A percentile compares a stretch with the other conserved stretches of the same genome.
Evolutionary conservation across 768 basidiomycete species (phyloP).

Genomic region (Gautieria morchelliformis): DNA sequence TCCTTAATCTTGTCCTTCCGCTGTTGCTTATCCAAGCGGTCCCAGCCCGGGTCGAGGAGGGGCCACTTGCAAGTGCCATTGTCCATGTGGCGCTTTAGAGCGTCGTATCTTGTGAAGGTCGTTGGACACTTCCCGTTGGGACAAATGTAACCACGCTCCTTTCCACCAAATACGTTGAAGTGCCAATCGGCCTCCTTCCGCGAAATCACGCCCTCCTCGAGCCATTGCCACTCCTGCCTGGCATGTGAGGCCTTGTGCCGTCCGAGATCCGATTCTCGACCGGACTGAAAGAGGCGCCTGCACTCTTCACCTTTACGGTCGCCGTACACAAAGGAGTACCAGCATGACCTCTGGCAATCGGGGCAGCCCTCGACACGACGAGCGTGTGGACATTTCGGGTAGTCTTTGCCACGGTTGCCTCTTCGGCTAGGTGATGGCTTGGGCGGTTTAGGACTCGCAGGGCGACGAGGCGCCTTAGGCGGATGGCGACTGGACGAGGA

Average conservation of each 20-base stretch:
- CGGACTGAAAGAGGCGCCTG: neutral
- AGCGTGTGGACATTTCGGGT: neutral
- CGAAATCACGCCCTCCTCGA: neutral
- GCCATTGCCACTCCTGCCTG: constrained; percentile 2
- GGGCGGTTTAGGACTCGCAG: neutral
- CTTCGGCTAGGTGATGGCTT: no score
- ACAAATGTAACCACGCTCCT: neutral
- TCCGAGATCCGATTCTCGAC: neutral
- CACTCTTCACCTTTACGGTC: neutral
- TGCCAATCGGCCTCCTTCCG: constrained; percentile 1
- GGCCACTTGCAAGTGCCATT: neutral
- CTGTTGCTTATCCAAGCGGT: neutral
- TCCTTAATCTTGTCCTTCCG: neutral
- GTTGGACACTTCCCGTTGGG: constrained; percentile 5
- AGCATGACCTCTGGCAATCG: neutral
- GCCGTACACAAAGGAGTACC: constrained; percentile 1
- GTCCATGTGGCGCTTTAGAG: constrained; percentile 4
- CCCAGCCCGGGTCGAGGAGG: neutral
- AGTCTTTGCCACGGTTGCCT: neutral
- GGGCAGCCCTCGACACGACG: neutral
- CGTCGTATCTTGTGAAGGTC: constrained; percentile 4
- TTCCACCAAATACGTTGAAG: neutral
- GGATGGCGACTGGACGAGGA: no score
- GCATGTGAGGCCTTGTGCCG: constrained; percentile 2
- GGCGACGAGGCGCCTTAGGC: neutral